phyloP scores from a whole-genome alignment of 2,329 filamentous ascomycete genomes.

The Ophiostoma piceae region DNA sequence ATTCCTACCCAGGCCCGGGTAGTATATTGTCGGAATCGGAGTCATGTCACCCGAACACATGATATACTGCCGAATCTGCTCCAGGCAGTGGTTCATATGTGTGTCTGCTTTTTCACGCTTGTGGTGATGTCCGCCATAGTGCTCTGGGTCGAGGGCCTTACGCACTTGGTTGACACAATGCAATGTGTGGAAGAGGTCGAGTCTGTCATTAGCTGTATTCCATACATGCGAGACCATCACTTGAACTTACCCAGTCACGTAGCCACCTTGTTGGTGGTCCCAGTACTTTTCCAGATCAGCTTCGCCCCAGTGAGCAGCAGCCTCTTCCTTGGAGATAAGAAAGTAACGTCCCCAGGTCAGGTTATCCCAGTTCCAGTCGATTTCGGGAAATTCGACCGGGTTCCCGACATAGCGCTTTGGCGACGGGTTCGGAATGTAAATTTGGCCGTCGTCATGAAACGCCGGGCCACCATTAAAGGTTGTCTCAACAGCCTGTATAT shows the following conservation, averaged over 20 bases:
- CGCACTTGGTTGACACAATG: constrained; percentile 29
- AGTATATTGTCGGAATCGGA: constrained; percentile 27
- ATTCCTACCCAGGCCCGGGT: constrained; percentile 25
- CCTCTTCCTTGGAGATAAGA: constrained; percentile 14
- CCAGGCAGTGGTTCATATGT: constrained; percentile 28
- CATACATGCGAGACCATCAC: background rate
- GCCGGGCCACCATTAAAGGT: constrained; percentile 13
- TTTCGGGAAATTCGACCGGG: constrained; percentile 12
- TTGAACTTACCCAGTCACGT: constrained; percentile 20
- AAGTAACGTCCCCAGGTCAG: constrained; percentile 20
- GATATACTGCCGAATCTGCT: constrained; percentile 28
- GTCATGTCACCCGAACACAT: constrained; percentile 29
- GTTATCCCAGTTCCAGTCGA: constrained; percentile 17
- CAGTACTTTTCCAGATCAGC: constrained; percentile 14
- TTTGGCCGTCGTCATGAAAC: constrained; percentile 16
- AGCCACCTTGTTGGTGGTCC: constrained; percentile 22
- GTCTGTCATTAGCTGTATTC: background rate
- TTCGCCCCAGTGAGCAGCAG: constrained; percentile 14
- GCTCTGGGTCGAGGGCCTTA: constrained; percentile 25
- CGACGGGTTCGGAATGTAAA: constrained; percentile 17
- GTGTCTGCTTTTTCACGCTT: constrained; percentile 16
- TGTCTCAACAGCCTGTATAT: background rate
- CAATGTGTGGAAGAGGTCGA: constrained; percentile 29
- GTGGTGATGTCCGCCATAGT: constrained; percentile 23
- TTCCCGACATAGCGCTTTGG: constrained; percentile 14